Base-by-base conservation (phyloP, 257 asterid species). In the Mentha longifolia region DNA sequence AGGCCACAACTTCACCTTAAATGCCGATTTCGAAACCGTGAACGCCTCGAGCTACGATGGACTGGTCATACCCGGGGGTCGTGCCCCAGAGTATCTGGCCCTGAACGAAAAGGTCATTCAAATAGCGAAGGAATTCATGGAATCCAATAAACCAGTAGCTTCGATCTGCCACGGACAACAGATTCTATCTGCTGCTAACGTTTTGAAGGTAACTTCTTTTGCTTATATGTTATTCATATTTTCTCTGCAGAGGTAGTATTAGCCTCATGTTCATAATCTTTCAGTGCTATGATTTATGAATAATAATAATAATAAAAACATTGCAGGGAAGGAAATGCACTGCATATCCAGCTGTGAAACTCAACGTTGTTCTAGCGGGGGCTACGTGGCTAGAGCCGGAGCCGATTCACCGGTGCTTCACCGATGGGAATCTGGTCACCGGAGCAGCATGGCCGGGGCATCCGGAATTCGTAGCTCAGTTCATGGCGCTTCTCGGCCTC, bases 391-490 rank as follows among this genome's bases (percentile, higher is more conserved):
- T 92, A 61, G 99, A 92, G 76, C 98, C 99, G 0, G 98, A 92
- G 9, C 99, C 99, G 3, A 92, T 94, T 37, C 83, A 87, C 66
- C 84, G 92, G 11, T 94, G 99, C 89, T 89, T 91, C 57, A 92
- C 98, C 0, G 99, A 94, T 72, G 97, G 96, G 52, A 82, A 92
- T 82, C 87, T 94, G 74, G 99, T 94, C 15, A 94, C 98, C 1
- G 97, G 98, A 60, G 97, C 99, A 17, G 99, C 99, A 28, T 94
- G 99, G 99, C 99, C 99, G 0, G 98, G 93, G 14, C 98, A 94
- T 78, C 98, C 97, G 1, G 94, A 91, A 80, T 94, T 94, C 33
- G 61, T 94, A 54, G 87, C 97, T 22, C 99, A 89, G 78, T 87
- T 94, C 63, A 94, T 94, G 97, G 81, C 76, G 7, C 84, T 94